phyloP scores from a whole-genome alignment of 2,329 filamentous ascomycete species.

The Verticillium zaregamsianum region DNA sequence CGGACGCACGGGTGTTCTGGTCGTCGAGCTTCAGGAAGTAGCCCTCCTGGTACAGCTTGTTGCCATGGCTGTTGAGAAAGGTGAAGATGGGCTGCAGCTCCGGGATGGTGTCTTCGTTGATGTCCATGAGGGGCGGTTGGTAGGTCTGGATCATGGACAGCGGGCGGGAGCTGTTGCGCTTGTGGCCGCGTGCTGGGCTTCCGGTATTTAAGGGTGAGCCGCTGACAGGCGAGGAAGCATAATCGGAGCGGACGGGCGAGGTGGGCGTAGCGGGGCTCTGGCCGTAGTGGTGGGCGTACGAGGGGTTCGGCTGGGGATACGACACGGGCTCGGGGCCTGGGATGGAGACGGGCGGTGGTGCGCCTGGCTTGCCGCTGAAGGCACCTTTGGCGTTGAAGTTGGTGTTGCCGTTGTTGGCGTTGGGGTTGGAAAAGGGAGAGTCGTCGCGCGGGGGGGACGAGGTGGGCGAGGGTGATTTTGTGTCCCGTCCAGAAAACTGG shows the following conservation, averaged over 20 bases:
- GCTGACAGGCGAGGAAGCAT: slow-evolving; percentile 35
- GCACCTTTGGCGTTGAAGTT: background rate
- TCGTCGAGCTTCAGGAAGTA: slow-evolving; percentile 98
- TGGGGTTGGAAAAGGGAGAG: slow-evolving; percentile 15
- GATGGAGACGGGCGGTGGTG: slow-evolving; percentile 6
- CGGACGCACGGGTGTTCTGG: slow-evolving; percentile 75
- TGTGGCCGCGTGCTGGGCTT: slow-evolving; percentile 34
- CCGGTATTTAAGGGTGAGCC: slow-evolving; percentile 38
- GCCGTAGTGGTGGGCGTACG: slow-evolving; percentile 30
- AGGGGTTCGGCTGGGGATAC: slow-evolving; percentile 17
- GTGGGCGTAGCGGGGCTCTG: slow-evolving; percentile 32
- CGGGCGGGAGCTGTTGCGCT: slow-evolving; percentile 60
- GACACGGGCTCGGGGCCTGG: background rate
- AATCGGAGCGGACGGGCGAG: slow-evolving; percentile 24
- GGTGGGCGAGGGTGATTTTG: slow-evolving; percentile 37
- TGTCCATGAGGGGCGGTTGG: slow-evolving; percentile 80
- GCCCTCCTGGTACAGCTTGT: slow-evolving; percentile 96
- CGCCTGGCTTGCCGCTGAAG: background rate
- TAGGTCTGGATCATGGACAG: slow-evolving; percentile 84
- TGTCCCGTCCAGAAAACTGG: slow-evolving; percentile 57
- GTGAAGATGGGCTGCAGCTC: slow-evolving; percentile 93
- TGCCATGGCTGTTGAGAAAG: slow-evolving; percentile 89
- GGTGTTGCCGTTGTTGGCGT: slow-evolving; percentile 6
- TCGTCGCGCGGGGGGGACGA: slow-evolving; percentile 37
- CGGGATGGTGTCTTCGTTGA: slow-evolving; percentile 79